Conservation (phyloP, 495 filamentous ascomycete species). For the Collariella sp. region DNA sequence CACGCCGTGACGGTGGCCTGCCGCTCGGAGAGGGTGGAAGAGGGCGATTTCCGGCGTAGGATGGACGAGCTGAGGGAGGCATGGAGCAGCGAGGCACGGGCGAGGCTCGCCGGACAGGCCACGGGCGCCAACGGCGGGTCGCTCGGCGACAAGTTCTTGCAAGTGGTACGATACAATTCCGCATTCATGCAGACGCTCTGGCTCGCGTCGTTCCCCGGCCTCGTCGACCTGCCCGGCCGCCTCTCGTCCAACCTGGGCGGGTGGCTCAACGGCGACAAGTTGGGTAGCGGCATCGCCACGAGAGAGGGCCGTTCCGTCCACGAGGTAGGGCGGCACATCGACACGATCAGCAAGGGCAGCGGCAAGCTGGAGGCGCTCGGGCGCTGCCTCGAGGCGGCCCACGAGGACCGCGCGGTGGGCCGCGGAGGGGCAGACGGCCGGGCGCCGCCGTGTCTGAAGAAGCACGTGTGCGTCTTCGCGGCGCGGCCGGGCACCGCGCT, state of each 20-base stretch:
- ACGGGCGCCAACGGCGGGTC: too few species aligned
- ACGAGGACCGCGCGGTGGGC: background rate
- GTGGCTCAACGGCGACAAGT: conserved; percentile 2
- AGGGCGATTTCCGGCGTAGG: background rate
- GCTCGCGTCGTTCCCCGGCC: too few species aligned
- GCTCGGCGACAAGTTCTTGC: too few species aligned
- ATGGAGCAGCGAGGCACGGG: background rate
- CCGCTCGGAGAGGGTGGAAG: background rate
- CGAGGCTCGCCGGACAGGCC: too few species aligned
- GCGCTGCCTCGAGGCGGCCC: conserved; percentile 6
- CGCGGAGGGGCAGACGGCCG: background rate
- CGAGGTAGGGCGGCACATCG: too few species aligned
- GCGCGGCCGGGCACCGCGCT: too few species aligned
- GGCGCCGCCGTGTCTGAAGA: background rate
- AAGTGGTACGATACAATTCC: too few species aligned
- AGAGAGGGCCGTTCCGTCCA: conserved; percentile 6
- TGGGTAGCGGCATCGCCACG: background rate
- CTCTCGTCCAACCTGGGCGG: background rate
- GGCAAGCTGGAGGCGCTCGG: too few species aligned
- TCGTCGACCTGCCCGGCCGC: too few species aligned
- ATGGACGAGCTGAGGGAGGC: background rate
- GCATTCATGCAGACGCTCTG: too few species aligned
- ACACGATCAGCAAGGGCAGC: too few species aligned
- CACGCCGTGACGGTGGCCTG: background rate
- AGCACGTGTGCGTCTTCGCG: conserved; percentile 9